phyloP scores from a whole-genome alignment of 495 filamentous ascomycete genomes.

The Rhizodiscina lignyota region DNA sequence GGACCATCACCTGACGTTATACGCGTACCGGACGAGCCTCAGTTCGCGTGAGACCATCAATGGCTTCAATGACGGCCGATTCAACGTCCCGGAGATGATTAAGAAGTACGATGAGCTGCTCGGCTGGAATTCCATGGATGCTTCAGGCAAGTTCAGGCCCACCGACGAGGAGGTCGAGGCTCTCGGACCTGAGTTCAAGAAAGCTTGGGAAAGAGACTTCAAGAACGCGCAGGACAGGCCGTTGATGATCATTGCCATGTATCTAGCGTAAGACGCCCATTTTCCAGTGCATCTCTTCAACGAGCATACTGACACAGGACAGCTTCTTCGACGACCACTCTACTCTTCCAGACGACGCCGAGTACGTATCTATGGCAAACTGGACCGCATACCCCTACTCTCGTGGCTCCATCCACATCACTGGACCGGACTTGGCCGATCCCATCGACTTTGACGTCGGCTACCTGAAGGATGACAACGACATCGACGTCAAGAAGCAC shows the following conservation, averaged over 20 bases:
- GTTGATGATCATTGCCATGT: constrained; percentile 6
- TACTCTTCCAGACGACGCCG: constrained; percentile 13
- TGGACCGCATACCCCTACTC: constrained; percentile 37
- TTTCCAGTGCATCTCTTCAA: constrained; percentile 4
- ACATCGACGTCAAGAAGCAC: constrained; percentile 22
- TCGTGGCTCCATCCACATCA: constrained; percentile 40
- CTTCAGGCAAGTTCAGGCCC: constrained; percentile 14
- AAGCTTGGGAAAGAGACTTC: constrained; percentile 10
- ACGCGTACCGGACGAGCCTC: constrained; percentile 11
- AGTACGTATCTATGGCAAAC: constrained; percentile 20
- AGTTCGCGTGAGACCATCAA: constrained; percentile 11
- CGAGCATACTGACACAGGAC: constrained; percentile 6
- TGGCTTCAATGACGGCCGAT: constrained; percentile 17
- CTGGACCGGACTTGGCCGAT: constrained; percentile 12
- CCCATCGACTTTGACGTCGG: constrained; percentile 22
- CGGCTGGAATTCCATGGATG: constrained; percentile 31
- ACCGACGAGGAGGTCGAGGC: constrained; percentile 10
- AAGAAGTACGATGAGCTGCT: constrained; percentile 18
- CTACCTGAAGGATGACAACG: constrained; percentile 16
- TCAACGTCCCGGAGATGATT: constrained; percentile 14
- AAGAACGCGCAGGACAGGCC: constrained; percentile 8
- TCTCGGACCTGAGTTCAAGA: constrained; percentile 11
- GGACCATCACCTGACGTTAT: constrained; percentile 13
- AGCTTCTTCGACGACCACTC: constrained; percentile 19
- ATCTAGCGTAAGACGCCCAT: no score